phyloP scores from a whole-genome alignment of 2,329 filamentous ascomycete species.

The Pyrenochaeta sp. region DNA sequence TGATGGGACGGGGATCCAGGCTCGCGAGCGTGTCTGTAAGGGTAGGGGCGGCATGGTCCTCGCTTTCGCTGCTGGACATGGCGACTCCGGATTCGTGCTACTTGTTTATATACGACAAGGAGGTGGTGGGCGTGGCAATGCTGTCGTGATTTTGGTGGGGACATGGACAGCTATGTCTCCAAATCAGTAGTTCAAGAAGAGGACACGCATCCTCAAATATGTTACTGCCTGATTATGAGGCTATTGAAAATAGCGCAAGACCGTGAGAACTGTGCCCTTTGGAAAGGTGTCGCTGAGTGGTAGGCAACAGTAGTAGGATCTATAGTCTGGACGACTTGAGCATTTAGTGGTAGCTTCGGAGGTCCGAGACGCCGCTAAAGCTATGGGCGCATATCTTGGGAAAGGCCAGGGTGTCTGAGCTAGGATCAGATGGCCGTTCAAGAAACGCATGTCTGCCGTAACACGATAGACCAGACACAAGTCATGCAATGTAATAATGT shows the following conservation, averaged over 20 bases:
- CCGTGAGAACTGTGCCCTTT: neutral
- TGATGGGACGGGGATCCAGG: slow-evolving; percentile 55
- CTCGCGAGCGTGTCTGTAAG: slow-evolving; percentile 33
- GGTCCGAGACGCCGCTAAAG: slow-evolving; percentile 7
- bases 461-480: neutral
- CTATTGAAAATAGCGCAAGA: neutral
- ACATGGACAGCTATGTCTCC: slow-evolving; percentile 36
- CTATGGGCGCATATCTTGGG: neutral
- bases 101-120: slow-evolving; percentile 18
- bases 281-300: neutral
- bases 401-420: slow-evolving; percentile 6
- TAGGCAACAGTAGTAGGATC: slow-evolving; percentile 1
- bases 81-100: slow-evolving; percentile 10
- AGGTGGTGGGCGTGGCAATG: slow-evolving; percentile 24
- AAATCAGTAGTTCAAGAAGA: slow-evolving; percentile 32
- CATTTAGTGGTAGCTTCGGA: slow-evolving; percentile 24
- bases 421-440: slow-evolving; percentile 7
- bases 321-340: slow-evolving; percentile 1
- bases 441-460: neutral
- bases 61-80: slow-evolving; percentile 42
- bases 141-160: slow-evolving; percentile 33
- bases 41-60: slow-evolving; percentile 30
- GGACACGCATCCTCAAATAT: slow-evolving; percentile 36
- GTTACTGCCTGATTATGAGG: slow-evolving; percentile 14
- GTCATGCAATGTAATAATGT: slow-evolving; percentile 3